Conservation (phyloP, 164 flowering plant genomes). For the Litsea cubeba region DNA sequence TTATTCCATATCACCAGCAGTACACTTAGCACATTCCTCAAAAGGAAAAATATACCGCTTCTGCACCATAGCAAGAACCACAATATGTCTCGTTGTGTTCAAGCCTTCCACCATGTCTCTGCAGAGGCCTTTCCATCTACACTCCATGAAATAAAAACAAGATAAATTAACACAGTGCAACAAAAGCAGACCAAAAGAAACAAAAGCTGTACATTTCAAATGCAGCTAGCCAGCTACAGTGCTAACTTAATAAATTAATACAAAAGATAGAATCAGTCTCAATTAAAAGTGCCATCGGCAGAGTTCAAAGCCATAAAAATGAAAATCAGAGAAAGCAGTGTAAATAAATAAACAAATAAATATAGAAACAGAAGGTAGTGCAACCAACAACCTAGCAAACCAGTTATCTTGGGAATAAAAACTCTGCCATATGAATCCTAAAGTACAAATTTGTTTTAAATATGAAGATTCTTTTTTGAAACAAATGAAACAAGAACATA, state of each 20-base stretch:
- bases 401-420: too few species aligned
- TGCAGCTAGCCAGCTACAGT: neutral
- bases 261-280: neutral
- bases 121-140: conserved; percentile 77
- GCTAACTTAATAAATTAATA: neutral
- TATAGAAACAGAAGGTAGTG: too few species aligned
- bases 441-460: too few species aligned
- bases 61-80: conserved; percentile 83
- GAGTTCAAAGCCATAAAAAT: too few species aligned
- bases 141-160: conserved; percentile 2
- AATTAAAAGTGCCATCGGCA: too few species aligned
- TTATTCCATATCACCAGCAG: too few species aligned
- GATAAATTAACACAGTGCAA: neutral
- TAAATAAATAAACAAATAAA: too few species aligned
- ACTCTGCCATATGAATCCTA: too few species aligned
- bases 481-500: too few species aligned
- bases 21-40: neutral
- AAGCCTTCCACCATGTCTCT: conserved; percentile 79
- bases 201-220: neutral
- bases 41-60: conserved; percentile 37
- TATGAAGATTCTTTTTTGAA: too few species aligned
- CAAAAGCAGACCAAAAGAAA: neutral
- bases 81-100: conserved; percentile 73
- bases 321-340: too few species aligned
- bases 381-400: too few species aligned